Conservation (phyloP, 441 rosid species). For the Gossypium schwendimanii region DNA sequence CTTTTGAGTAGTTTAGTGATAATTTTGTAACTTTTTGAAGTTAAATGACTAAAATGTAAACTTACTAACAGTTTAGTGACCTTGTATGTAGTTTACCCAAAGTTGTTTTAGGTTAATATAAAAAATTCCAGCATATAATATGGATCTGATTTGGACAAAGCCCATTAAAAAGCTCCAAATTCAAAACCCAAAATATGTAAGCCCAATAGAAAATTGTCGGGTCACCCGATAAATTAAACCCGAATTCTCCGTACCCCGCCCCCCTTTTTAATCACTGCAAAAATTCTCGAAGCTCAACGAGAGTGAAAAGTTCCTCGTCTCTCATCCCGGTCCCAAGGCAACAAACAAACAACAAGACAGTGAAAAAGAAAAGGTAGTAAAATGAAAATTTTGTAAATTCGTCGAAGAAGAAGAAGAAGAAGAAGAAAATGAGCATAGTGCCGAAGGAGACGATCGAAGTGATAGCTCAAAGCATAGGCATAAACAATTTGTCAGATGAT, state of each 20-base stretch:
- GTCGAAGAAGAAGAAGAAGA: background rate
- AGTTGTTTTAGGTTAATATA: too few relatives aligned
- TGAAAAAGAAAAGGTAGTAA: background rate
- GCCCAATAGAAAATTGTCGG: background rate
- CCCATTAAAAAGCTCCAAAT: background rate
- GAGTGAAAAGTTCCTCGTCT: background rate
- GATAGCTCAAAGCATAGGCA: constrained; percentile 77
- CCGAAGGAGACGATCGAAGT: constrained; percentile 86
- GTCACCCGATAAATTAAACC: constrained; percentile 4
- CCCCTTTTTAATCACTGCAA: background rate
- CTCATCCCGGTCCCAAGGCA: background rate
- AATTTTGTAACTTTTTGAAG: too few relatives aligned
- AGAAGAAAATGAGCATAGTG: constrained; percentile 63
- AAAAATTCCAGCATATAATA: background rate
- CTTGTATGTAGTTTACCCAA: too few relatives aligned
- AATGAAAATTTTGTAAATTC: background rate
- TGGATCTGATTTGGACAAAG: background rate
- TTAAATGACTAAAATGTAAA: too few relatives aligned
- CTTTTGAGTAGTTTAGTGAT: too few relatives aligned
- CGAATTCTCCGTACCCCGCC: background rate
- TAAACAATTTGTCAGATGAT: constrained; percentile 54
- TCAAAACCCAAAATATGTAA: background rate
- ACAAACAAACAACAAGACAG: background rate
- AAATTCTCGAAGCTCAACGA: background rate
- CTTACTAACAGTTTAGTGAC: too few relatives aligned